Conservation (phyloP, 257 asterid genomes). For the Penstemon eatonii region DNA sequence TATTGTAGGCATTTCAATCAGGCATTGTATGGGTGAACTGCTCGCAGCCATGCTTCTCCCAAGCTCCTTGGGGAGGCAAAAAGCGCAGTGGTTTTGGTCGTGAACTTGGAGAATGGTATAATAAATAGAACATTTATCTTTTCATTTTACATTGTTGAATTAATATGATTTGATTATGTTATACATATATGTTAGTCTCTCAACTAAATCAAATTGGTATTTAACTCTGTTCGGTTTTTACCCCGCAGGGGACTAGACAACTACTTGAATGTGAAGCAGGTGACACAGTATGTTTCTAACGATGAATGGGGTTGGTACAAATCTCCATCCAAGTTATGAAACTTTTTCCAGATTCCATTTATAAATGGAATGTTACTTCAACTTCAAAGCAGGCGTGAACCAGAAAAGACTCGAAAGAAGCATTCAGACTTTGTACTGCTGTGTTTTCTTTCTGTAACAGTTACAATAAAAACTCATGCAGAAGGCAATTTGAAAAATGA, state of each 20-base stretch:
- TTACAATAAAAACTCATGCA: too few relatives aligned
- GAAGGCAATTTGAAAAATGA: too few relatives aligned
- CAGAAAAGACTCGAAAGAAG: too few relatives aligned
- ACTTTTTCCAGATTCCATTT: too few relatives aligned
- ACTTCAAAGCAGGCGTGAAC: too few relatives aligned
- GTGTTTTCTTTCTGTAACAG: too few relatives aligned
- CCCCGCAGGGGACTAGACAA: conserved; percentile 79
- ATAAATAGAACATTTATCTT: background rate
- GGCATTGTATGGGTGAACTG: conserved; percentile 94
- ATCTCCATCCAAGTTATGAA: conserved; percentile 58
- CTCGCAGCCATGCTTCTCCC: conserved; percentile 91
- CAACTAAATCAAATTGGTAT: background rate
- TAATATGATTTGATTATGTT: too few relatives aligned
- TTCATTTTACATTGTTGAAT: too few relatives aligned
- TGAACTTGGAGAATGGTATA: conserved; percentile 92
- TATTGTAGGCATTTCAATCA: conserved; percentile 72
- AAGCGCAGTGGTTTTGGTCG: conserved; percentile 98
- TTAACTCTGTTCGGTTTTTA: conserved; percentile 4
- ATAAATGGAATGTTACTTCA: too few relatives aligned
- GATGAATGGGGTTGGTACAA: conserved; percentile 88
- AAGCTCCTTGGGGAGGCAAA: conserved; percentile 99
- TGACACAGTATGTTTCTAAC: conserved; percentile 60
- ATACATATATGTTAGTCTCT: too few relatives aligned
- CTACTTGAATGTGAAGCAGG: conserved; percentile 85
- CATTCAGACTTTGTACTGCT: too few relatives aligned